A percentile compares a stretch with the other conserved stretches of the same genome.
phyloP scores from a whole-genome alignment of 2,329 filamentous ascomycete genomes.

The Emergomyces orientalis region DNA sequence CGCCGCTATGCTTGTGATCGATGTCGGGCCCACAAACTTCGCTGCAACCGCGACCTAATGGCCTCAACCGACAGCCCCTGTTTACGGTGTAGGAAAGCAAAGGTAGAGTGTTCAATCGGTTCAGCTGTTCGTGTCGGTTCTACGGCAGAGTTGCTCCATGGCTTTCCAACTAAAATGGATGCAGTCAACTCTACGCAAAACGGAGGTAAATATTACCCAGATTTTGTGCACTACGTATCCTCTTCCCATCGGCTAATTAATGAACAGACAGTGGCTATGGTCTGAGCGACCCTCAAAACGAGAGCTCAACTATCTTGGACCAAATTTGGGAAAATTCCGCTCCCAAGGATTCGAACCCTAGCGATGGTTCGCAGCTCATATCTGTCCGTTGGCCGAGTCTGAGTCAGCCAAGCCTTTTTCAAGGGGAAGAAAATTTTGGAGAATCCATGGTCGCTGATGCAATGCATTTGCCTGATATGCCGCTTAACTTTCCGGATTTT shows the following conservation, averaged over 20 bases:
- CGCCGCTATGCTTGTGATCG: not conserved
- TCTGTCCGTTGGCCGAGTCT: not conserved
- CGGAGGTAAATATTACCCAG: not conserved
- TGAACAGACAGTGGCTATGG: not conserved
- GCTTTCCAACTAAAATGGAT: not conserved
- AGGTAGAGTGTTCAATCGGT: not conserved
- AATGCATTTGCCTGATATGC: not conserved
- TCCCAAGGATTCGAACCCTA: not conserved
- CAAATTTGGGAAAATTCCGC: not conserved
- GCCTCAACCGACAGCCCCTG: not conserved
- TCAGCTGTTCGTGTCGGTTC: not conserved
- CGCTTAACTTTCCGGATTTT: not conserved
- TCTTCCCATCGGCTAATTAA: not conserved
- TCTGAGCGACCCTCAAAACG: not conserved
- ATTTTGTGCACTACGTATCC: not conserved
- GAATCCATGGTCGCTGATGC: not conserved
- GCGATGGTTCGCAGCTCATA: not conserved
- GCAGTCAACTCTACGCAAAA: not conserved
- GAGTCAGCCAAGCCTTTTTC: not conserved
- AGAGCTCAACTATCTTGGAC: not conserved
- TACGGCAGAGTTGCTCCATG: not conserved
- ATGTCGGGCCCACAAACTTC: not conserved
- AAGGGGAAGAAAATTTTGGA: not conserved
- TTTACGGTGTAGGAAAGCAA: not conserved
- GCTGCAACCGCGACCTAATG: not conserved